Evolutionary conservation across 1,284 basidiomycete genomes (phyloP).

Genomic region (Xerocomus amazonicus): DNA sequence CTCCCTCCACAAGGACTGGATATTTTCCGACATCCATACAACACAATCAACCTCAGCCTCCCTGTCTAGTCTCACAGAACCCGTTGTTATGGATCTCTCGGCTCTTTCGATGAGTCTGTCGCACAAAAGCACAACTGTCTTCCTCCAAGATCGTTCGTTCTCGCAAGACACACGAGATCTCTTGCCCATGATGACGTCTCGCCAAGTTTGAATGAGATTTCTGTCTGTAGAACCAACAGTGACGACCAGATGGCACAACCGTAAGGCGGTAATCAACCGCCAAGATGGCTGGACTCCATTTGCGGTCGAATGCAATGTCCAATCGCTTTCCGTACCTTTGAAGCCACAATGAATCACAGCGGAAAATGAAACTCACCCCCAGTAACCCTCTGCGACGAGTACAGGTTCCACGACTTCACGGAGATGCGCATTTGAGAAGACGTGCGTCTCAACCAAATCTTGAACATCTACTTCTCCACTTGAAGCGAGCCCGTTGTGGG

Average conservation of each 20-base stretch:
- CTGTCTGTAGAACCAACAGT: conserved; percentile 28
- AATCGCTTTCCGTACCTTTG: conserved; percentile 44
- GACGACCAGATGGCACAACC: conserved; percentile 50
- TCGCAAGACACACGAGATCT: conserved; percentile 38
- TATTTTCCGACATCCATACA: conserved; percentile 33
- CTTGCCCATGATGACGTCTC: conserved; percentile 49
- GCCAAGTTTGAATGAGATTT: conserved; percentile 47
- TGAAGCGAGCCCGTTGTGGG: conserved; percentile 25
- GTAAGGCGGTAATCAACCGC: conserved; percentile 66
- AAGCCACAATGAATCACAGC: background rate
- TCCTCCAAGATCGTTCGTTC: conserved; percentile 46
- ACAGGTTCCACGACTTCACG: conserved; percentile 46
- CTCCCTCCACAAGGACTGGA: conserved; percentile 42
- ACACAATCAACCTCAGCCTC: conserved; percentile 23
- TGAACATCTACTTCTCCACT: conserved; percentile 63
- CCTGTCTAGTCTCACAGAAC: background rate
- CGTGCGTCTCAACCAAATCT: conserved; percentile 49
- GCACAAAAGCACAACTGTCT: conserved; percentile 37
- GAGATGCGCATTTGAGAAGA: conserved; percentile 38
- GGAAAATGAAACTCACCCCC: conserved; percentile 52
- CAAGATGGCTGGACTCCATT: conserved; percentile 70
- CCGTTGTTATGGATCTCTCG: conserved; percentile 4
- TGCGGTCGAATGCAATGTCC: conserved; percentile 63
- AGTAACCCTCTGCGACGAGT: conserved; percentile 64
- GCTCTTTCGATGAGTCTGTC: conserved; percentile 35